These are phyloP conservation scores for Bipolaris cookei DNA, from an alignment of 2,329 filamentous ascomycete genomes.

Conservation along the genomic window DNA sequence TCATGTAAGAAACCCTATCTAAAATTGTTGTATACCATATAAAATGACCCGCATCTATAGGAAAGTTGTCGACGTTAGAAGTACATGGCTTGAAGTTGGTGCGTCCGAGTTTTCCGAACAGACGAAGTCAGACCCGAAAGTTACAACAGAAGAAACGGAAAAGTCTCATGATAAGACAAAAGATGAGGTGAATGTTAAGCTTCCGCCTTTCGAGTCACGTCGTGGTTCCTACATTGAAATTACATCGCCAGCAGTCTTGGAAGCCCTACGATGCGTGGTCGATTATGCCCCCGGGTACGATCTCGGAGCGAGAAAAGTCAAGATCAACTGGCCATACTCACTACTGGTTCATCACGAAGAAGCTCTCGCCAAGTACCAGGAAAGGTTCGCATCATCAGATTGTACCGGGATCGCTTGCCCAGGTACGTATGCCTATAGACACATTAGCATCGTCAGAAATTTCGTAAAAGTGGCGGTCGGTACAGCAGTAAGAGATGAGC, in stretches of 20 bases:
- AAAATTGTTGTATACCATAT: neutral
- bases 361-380: neutral
- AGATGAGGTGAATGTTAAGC: neutral
- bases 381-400: neutral
- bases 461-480: neutral
- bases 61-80: conserved; percentile 3
- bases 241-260: neutral
- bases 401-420: neutral
- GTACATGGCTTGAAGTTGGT: neutral
- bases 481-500: neutral
- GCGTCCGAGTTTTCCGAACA: neutral
- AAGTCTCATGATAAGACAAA: neutral
- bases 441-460: neutral
- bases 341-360: neutral
- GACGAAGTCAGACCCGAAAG: neutral
- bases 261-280: neutral
- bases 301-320: neutral
- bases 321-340: neutral
- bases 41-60: neutral
- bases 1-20: neutral
- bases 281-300: neutral
- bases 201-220: neutral
- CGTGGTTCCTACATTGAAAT: neutral
- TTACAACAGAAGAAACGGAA: neutral
- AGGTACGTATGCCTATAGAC: neutral